Evolutionary conservation across 805 yeast species (phyloP).

Genomic region (Yarrowia sp.): DNA sequence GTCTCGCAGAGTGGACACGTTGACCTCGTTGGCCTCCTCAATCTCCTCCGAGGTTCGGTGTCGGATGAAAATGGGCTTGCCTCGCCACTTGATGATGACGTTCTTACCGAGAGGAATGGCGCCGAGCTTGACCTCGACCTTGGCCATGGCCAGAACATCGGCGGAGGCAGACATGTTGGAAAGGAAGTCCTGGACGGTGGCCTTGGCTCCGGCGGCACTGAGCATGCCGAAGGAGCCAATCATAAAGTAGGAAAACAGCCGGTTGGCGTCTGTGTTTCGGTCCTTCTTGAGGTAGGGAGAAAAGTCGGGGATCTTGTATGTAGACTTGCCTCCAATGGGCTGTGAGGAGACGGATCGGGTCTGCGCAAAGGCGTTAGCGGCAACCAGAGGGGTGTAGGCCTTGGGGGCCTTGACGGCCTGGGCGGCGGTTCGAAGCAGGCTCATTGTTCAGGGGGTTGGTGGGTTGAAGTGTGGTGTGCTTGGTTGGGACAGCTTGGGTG

Average conservation of each 20-base stretch:
- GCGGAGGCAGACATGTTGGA: slow-evolving; percentile 96
- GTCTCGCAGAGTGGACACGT: slow-evolving; percentile 78
- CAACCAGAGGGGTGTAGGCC: slow-evolving; percentile 26
- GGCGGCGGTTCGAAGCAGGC: slow-evolving; percentile 27
- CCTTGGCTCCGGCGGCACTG: slow-evolving; percentile 91
- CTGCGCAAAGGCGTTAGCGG: slow-evolving; percentile 24
- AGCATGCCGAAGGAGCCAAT: slow-evolving; percentile 92
- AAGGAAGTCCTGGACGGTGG: slow-evolving; percentile 88
- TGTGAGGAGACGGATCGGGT: slow-evolving; percentile 28
- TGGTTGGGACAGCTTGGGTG: slow-evolving; percentile 22
- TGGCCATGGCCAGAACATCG: slow-evolving; percentile 98
- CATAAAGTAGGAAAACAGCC: slow-evolving; percentile 94
- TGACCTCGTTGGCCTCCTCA: slow-evolving; percentile 86
- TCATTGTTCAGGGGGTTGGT: slow-evolving; percentile 22
- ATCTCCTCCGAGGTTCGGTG: slow-evolving; percentile 95
- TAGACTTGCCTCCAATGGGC: slow-evolving; percentile 50
- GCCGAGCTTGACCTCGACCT: slow-evolving; percentile 92
- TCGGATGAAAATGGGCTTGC: slow-evolving; percentile 99
- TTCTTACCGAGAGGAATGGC: slow-evolving; percentile 97
- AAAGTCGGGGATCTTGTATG: slow-evolving; percentile 90
- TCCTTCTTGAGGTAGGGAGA: slow-evolving; percentile 71
- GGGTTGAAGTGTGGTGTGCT: slow-evolving; percentile 26
- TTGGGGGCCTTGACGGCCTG: slow-evolving; percentile 27
- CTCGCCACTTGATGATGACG: slow-evolving; percentile 99
- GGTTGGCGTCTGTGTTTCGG: slow-evolving; percentile 68